Conservation (phyloP, 2,329 filamentous ascomycete species). For the Aspergillus fructus region DNA sequence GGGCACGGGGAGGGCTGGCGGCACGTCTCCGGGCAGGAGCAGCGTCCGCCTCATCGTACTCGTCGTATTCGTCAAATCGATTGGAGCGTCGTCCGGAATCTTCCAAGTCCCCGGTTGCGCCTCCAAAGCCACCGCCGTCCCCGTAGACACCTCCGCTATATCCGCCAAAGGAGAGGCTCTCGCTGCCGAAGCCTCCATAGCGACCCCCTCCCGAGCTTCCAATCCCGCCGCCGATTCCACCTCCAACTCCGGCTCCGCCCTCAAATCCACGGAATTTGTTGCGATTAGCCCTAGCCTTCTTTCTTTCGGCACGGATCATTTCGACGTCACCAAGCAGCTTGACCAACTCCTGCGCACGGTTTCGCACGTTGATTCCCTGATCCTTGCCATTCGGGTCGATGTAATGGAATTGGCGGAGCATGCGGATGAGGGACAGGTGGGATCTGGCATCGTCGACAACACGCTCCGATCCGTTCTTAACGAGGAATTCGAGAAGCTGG, state of each 20-base stretch:
- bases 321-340: conserved; percentile 80
- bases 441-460: conserved; percentile 96
- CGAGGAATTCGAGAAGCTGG: conserved; percentile 91
- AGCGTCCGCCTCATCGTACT: conserved; percentile 76
- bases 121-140: conserved; percentile 92
- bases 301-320: conserved; percentile 60
- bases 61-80: conserved; percentile 94
- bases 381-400: conserved; percentile 97
- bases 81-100: conserved; percentile 64
- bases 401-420: conserved; percentile 97
- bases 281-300: conserved; percentile 86
- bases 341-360: conserved; percentile 90
- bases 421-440: conserved; percentile 92
- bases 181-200: conserved; percentile 91
- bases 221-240: conserved; percentile 48
- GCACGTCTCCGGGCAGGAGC: conserved; percentile 55
- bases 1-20: conserved; percentile 39
- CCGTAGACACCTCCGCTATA: conserved; percentile 80
- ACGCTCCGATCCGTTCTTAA: conserved; percentile 96
- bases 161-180: conserved; percentile 63
- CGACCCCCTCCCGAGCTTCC: conserved; percentile 52
- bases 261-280: conserved; percentile 96
- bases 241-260: conserved; percentile 66
- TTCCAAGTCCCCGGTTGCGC: conserved; percentile 70
- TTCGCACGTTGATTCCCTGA: conserved; percentile 95